Evolutionary conservation across 345 rosid genomes (phyloP), one percentile per base, ranked within the genome.

Genomic region (Salix viminalis): DNA sequence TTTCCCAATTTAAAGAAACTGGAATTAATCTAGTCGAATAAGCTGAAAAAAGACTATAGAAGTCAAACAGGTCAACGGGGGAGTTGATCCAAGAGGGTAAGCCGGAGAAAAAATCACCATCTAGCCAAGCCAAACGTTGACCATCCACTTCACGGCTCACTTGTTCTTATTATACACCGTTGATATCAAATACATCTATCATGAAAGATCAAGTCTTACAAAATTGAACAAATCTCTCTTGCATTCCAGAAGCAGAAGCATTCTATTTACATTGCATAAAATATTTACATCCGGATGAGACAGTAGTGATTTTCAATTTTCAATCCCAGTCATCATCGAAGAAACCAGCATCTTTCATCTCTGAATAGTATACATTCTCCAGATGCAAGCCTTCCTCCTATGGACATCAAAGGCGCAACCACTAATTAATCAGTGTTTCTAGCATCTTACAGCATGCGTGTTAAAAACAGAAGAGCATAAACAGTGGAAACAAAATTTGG

Each of bases 271-370:
- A 65, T 58, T 10, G 28, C 12, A 24, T 13, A 23, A 9, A 26
- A 23, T 58, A 58, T 8, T 7, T n/a, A 21, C 64, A n/a, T 58
- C 64, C 5, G 1, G 2, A 10, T n/a, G 13, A 58, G 9, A 58
- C 64, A 10, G 64, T 58, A 5, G 6, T 58, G 23, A 23, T 58
- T 58, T 58, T n/a, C 64, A 21, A 54, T 54, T 19, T 54, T 83
- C 87, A 94, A 42, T 90, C 95, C 98, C 98, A 94, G 36, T 90
- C 98, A 28, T 84, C 87, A 70, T 92, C 97, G 64, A 91, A 94
- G 84, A 91, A 92, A 44, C 97, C 98, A 1, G 97, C 98, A 83
- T 94, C 97, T 82, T 91, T 91, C 98, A 92, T 92, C 82, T 94
- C 97, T 4, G 98, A 94, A 88, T 92, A 94, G 89, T 90, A 89